Conservation (phyloP, 352 stramenopile genomes). For the Phytophthora syringae region DNA sequence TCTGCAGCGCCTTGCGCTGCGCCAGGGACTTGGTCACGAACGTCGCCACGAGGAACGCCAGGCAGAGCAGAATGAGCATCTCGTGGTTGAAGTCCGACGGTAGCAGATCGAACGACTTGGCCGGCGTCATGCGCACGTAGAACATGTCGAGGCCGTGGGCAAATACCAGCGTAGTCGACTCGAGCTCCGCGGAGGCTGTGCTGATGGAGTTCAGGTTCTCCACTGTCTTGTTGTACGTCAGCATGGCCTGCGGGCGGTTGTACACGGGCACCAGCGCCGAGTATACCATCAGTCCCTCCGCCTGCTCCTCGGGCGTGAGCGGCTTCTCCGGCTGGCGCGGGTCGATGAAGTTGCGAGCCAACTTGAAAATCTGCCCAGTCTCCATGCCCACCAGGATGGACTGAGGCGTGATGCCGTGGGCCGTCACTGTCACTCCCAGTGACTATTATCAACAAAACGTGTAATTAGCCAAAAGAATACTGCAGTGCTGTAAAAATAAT, state of each 20-base stretch:
- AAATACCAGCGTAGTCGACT: slow-evolving; percentile 96
- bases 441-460: slow-evolving; percentile 37
- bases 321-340: slow-evolving; percentile 93
- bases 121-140: slow-evolving; percentile 93
- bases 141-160: slow-evolving; percentile 95
- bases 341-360: slow-evolving; percentile 94
- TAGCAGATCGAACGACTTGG: slow-evolving; percentile 96
- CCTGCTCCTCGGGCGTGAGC: slow-evolving; percentile 84
- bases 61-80: slow-evolving; percentile 92
- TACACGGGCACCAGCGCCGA: slow-evolving; percentile 90
- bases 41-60: slow-evolving; percentile 85
- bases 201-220: slow-evolving; percentile 75
- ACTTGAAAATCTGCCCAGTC: slow-evolving; percentile 92
- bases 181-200: slow-evolving; percentile 86
- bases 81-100: slow-evolving; percentile 96
- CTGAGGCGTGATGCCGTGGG: slow-evolving; percentile 95
- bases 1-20: slow-evolving; percentile 77
- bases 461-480: slow-evolving; percentile 4
- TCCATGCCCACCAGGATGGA: slow-evolving; percentile 93
- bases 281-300: slow-evolving; percentile 90
- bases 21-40: slow-evolving; percentile 71
- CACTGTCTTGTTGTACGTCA: slow-evolving; percentile 94
- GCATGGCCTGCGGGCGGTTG: slow-evolving; percentile 81
- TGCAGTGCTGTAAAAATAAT: neutral
- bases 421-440: slow-evolving; percentile 93